phyloP scores from a whole-genome alignment of 2,329 filamentous ascomycete genomes.

The Penicillium hordei region DNA sequence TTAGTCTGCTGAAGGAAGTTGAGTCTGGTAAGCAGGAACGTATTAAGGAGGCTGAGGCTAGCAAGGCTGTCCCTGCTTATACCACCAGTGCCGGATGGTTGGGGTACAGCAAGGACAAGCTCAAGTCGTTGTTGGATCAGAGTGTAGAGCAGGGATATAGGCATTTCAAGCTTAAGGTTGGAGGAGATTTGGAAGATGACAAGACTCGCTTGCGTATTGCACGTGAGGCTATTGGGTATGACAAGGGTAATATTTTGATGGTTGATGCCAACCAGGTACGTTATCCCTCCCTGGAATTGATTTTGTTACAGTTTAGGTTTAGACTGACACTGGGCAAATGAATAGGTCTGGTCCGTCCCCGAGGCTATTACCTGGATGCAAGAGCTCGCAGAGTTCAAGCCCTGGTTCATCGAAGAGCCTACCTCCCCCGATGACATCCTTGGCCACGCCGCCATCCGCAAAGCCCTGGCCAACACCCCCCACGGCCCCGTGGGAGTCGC shows the following conservation, averaged over 20 bases:
- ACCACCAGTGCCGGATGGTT: conserved; percentile 89
- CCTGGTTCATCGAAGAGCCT: conserved; percentile 92
- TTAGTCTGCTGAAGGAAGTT: conserved; percentile 66
- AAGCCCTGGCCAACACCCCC: conserved; percentile 63
- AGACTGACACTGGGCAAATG: neutral
- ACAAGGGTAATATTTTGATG: conserved; percentile 82
- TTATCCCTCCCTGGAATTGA: neutral
- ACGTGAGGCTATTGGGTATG: conserved; percentile 76
- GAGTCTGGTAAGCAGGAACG: conserved; percentile 69
- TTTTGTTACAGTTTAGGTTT: neutral
- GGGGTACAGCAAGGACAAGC: conserved; percentile 86
- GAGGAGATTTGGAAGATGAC: conserved; percentile 70
- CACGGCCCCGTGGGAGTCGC: conserved; percentile 73
- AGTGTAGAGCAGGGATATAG: conserved; percentile 74
- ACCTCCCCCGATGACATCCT: conserved; percentile 87
- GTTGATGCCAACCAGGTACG: conserved; percentile 82
- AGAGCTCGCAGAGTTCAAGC: conserved; percentile 73
- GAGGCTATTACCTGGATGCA: conserved; percentile 88
- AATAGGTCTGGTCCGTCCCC: conserved; percentile 75
- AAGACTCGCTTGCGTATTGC: conserved; percentile 69
- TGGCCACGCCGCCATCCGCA: conserved; percentile 80
- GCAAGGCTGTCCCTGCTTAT: conserved; percentile 80
- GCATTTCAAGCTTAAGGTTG: conserved; percentile 92
- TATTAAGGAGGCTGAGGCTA: conserved; percentile 70
- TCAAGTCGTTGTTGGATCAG: conserved; percentile 71